Percentiles rank a stretch among this genome's conserved stretches.
Evolutionary conservation across 1,284 basidiomycete species (phyloP).

Genomic region (Phylloboletellus chloephorus): DNA sequence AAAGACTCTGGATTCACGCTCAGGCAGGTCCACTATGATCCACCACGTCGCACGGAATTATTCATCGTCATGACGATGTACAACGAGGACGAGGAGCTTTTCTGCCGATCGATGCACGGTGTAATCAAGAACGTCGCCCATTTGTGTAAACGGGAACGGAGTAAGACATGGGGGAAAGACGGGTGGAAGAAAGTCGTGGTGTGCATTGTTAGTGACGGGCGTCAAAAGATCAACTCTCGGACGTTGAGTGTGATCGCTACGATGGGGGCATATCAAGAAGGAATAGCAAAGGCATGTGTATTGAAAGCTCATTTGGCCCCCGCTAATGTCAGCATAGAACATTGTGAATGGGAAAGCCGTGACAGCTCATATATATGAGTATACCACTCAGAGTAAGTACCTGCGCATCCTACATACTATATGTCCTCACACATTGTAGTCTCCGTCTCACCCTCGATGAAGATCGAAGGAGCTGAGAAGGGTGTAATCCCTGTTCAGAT

Average conservation of each 20-base stretch:
- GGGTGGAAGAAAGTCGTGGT: slow-evolving; percentile 91
- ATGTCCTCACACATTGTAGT: slow-evolving; percentile 44
- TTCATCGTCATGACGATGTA: slow-evolving; percentile 84
- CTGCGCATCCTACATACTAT: background rate
- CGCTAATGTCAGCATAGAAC: slow-evolving; percentile 42
- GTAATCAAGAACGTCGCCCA: slow-evolving; percentile 86
- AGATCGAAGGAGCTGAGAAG: slow-evolving; percentile 77
- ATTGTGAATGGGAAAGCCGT: slow-evolving; percentile 83
- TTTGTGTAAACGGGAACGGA: slow-evolving; percentile 75
- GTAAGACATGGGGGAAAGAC: slow-evolving; percentile 93
- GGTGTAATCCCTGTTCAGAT: slow-evolving; percentile 86
- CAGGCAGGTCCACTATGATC: slow-evolving; percentile 78
- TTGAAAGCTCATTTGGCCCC: background rate
- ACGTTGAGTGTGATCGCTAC: slow-evolving; percentile 83
- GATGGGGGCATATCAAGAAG: slow-evolving; percentile 84
- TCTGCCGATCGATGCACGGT: slow-evolving; percentile 87
- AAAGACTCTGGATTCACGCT: slow-evolving; percentile 75
- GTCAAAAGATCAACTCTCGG: slow-evolving; percentile 80
- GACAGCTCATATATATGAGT: slow-evolving; percentile 92
- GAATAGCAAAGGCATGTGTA: slow-evolving; percentile 74
- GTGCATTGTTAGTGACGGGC: slow-evolving; percentile 50
- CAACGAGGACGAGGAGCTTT: slow-evolving; percentile 71
- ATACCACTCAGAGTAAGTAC: slow-evolving; percentile 77
- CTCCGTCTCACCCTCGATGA: slow-evolving; percentile 74
- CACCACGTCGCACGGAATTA: slow-evolving; percentile 78